These are phyloP conservation scores for Ophidiomyces ophidiicola DNA, from an alignment of 2,329 filamentous ascomycete species.

Conservation along the genomic window DNA sequence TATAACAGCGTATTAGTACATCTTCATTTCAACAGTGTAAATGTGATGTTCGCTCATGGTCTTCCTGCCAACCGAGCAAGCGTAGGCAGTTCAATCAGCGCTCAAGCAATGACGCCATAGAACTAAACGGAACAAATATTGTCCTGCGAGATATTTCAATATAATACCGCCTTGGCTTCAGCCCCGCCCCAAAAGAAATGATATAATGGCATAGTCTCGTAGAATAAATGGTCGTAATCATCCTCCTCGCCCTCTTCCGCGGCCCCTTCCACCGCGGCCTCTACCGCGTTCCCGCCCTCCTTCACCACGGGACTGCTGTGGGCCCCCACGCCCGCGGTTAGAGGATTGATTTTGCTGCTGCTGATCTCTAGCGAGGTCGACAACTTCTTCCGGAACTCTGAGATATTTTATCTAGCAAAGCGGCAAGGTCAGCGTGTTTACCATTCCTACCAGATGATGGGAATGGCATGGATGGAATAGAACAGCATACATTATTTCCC, in stretches of 20 bases:
- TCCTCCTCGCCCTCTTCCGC: conserved; percentile 33
- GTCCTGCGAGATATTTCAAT: too few species aligned
- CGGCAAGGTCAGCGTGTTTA: too few species aligned
- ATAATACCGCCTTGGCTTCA: too few species aligned
- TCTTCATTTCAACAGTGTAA: too few species aligned
- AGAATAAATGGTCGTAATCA: conserved; percentile 14
- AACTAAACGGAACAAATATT: too few species aligned
- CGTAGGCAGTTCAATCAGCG: too few species aligned
- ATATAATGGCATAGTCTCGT: background rate
- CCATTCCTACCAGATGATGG: too few species aligned
- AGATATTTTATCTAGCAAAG: conserved; percentile 86
- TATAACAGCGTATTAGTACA: too few species aligned
- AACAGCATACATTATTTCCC: conserved; percentile 84
- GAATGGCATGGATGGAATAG: background rate
- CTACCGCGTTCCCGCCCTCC: conserved; percentile 31
- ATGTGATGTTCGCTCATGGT: too few species aligned
- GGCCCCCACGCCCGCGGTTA: conserved; percentile 32
- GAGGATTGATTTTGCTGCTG: conserved; percentile 57
- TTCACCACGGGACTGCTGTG: conserved; percentile 24
- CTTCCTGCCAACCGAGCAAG: too few species aligned
- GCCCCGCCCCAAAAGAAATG: background rate
- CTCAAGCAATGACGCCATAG: too few species aligned
- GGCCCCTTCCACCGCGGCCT: conserved; percentile 34
- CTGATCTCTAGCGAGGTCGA: conserved; percentile 86
- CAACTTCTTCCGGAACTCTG: conserved; percentile 88